Base-by-base conservation (phyloP, 495 filamentous ascomycete genomes). In the Tuber aestivum region DNA sequence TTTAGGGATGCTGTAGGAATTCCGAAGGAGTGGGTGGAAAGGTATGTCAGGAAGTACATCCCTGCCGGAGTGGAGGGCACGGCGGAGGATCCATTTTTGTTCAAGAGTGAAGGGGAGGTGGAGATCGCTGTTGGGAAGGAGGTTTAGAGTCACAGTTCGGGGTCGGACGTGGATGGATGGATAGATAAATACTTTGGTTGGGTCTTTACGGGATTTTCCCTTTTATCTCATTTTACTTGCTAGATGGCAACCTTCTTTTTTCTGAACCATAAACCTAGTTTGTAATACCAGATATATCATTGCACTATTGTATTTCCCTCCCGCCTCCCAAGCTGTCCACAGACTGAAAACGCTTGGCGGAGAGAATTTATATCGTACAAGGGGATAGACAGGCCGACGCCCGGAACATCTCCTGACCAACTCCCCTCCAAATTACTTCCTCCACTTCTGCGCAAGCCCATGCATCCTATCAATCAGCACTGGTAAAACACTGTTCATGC, bases 401-500 rank as follows among this genome's bases (percentile, higher is more conserved):
- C 10, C 50, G 23, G 27, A 65, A 35, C 12, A 18, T 65, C 56
- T 20, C 56, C 56, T 35, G 16, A 20, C 14, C 27, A 35, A 65
- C 27, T 7, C 56, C 32, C 14, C 32, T 35, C 27, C 40, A 14
- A 69, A 1, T 79, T 86, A 97, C 44, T 91, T 90, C 82, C 93
- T 89, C 86, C 94, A 95, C 56, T 91, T 90, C 87, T 98, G 95
- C 81, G 96, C 91, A 86, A 97, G 89, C 73, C 93, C 95, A 87
- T 99, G 95, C 80, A 97, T 86, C 72, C 92, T 88, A 87, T 99
- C 95, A 87, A 98, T 97, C 44, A 97, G 91, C 35, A 97, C 94
- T 8, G 94, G 93, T 79, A 94, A 91, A 71, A 97, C 90, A 44
- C 92, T 93, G 83, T 92, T 94, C 61, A 94, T 88, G 77, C 92